Conservation (phyloP, 805 yeast genomes). For the Ogataea sp. region DNA sequence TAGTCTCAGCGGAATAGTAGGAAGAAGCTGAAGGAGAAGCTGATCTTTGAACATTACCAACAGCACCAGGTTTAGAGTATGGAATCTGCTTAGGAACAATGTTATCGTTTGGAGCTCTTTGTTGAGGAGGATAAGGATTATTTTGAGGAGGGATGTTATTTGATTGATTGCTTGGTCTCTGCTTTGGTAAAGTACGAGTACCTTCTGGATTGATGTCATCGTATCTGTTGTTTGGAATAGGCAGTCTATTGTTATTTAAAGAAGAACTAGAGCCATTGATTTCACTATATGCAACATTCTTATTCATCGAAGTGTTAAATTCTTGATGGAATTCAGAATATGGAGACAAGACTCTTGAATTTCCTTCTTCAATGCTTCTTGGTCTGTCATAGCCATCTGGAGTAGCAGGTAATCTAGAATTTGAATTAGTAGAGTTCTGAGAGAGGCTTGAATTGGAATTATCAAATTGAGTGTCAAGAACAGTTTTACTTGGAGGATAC, state of each 20-base stretch:
- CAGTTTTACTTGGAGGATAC: slow-evolving; percentile 1
- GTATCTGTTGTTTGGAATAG: not conserved
- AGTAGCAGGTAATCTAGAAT: not conserved
- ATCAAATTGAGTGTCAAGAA: slow-evolving; percentile 2
- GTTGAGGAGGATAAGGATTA: slow-evolving; percentile 4
- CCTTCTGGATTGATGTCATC: not conserved
- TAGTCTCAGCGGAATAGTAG: slow-evolving; percentile 3
- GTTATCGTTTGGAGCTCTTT: slow-evolving; percentile 20
- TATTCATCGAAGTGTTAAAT: slow-evolving; percentile 19
- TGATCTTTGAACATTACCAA: not conserved
- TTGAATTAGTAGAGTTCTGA: not conserved
- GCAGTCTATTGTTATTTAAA: slow-evolving; percentile 16
- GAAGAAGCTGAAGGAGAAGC: slow-evolving; percentile 2
- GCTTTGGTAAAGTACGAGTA: slow-evolving; percentile 10
- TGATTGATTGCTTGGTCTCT: slow-evolving; percentile 6
- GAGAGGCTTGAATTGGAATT: not conserved
- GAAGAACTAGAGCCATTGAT: slow-evolving; percentile 21
- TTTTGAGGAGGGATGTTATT: not conserved
- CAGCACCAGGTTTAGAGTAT: slow-evolving; percentile 3
- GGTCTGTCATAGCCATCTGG: not conserved
- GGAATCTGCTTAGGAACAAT: slow-evolving; percentile 14
- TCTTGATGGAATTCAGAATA: slow-evolving; percentile 26
- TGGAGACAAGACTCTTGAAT: slow-evolving; percentile 23
- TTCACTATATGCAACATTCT: slow-evolving; percentile 1
- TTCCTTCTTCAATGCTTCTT: not conserved